A percentile compares a stretch with the other conserved stretches of the same genome.
phyloP scores from a whole-genome alignment of 768 basidiomycete genomes.

The Arthromyces matolae region DNA sequence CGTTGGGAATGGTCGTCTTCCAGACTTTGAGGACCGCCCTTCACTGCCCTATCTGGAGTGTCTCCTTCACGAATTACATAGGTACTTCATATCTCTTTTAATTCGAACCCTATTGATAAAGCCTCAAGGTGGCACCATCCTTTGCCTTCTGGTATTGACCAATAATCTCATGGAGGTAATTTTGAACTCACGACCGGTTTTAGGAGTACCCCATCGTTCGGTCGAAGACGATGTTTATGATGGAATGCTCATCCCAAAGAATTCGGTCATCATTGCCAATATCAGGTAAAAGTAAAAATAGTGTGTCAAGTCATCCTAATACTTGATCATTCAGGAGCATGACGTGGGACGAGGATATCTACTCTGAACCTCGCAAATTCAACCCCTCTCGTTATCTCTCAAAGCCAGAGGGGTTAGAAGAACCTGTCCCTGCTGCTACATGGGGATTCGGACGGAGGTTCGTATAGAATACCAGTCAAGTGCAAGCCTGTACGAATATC shows the following conservation, averaged over 20 bases:
- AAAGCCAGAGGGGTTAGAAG: constrained; percentile 15
- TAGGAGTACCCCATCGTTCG: constrained; percentile 18
- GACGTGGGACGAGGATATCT: constrained; percentile 25
- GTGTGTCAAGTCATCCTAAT: neutral
- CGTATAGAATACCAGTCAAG: neutral
- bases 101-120: neutral
- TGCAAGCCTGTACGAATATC: neutral
- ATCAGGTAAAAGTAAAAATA: constrained; percentile 10
- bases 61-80: constrained; percentile 11
- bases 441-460: constrained; percentile 37
- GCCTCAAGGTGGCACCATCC: constrained; percentile 17
- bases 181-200: neutral
- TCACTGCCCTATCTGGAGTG: constrained; percentile 15
- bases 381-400: constrained; percentile 25
- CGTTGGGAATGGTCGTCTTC: constrained; percentile 15
- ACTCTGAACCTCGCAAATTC: constrained; percentile 26
- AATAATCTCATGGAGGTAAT: neutral
- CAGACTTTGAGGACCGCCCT: constrained; percentile 15
- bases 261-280: constrained; percentile 18
- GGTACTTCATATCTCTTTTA: neutral
- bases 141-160: constrained; percentile 15
- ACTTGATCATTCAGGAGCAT: constrained; percentile 21
- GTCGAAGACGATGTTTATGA: constrained; percentile 20
- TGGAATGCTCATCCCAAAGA: constrained; percentile 22
- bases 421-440: constrained; percentile 17